These are phyloP conservation scores for Dictyostelium purpureum DNA, from an alignment of 78 protist species.

Conservation along the genomic window DNA sequence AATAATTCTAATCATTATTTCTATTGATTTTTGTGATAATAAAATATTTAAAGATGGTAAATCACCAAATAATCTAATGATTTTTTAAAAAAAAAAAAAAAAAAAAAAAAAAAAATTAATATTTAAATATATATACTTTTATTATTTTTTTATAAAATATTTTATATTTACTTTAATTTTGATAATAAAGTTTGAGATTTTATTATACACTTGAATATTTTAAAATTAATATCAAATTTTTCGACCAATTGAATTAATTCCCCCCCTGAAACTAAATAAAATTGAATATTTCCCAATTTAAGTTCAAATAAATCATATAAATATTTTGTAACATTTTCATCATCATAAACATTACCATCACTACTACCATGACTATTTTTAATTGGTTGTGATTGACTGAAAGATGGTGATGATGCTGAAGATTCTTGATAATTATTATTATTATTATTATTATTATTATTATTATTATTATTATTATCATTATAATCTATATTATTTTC, in stretches of 20 bases:
- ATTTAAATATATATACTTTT: neutral
- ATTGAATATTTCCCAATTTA: constrained; percentile 60
- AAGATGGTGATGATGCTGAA: neutral
- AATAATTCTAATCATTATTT: constrained; percentile 32
- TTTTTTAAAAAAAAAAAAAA: neutral
- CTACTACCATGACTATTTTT: neutral
- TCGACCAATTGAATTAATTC: constrained; percentile 44
- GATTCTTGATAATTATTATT: too few species aligned
- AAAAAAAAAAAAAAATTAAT: too few species aligned
- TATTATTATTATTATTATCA: too few species aligned
- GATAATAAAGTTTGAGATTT: constrained; percentile 63
- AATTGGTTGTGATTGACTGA: neutral
- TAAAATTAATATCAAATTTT: constrained; percentile 62
- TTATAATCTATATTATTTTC: too few species aligned
- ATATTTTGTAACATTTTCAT: constrained; percentile 41
- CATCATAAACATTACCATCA: neutral
- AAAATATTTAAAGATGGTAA: constrained; percentile 47
- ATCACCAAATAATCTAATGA: constrained; percentile 68
- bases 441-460: too few species aligned
- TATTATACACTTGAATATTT: constrained; percentile 66
- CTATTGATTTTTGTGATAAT: constrained; percentile 38
- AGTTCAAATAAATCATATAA: constrained; percentile 51
- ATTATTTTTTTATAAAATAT: neutral
- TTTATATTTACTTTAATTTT: constrained; percentile 36
- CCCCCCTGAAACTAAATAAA: constrained; percentile 23